Conservation (phyloP, 495 filamentous ascomycete species). For the Xylona heveae region DNA sequence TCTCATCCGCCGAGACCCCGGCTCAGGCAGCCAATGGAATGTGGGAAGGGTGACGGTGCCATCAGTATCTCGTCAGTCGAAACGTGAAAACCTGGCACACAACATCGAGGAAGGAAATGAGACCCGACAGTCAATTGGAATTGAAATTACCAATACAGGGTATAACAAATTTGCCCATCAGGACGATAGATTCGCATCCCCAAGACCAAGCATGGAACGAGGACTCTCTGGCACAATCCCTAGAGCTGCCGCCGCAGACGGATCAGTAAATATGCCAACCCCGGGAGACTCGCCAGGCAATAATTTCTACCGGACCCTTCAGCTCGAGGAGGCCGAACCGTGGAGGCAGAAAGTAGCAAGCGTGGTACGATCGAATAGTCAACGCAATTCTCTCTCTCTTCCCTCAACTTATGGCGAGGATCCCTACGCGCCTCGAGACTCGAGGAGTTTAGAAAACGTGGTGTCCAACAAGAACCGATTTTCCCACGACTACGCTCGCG, state of each 20-base stretch:
- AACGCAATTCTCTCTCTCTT: too few species aligned
- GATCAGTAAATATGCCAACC: too few species aligned
- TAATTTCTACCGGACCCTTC: too few species aligned
- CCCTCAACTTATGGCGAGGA: too few species aligned
- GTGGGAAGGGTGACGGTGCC: slow-evolving; percentile 47
- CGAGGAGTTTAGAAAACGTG: too few species aligned
- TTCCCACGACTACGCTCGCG: too few species aligned
- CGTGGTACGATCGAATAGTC: too few species aligned
- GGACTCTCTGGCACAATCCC: slow-evolving; percentile 22
- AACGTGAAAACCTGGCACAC: not conserved
- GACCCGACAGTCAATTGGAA: slow-evolving; percentile 21
- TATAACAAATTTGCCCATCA: slow-evolving; percentile 34
- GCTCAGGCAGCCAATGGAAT: slow-evolving; percentile 70
- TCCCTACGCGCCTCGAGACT: too few species aligned
- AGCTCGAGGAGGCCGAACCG: too few species aligned
- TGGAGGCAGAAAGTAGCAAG: too few species aligned
- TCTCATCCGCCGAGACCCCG: slow-evolving; percentile 71
- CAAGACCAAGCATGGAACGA: slow-evolving; percentile 8
- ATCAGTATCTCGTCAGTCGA: slow-evolving; percentile 9
- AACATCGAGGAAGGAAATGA: slow-evolving; percentile 8
- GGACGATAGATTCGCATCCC: not conserved
- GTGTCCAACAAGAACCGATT: too few species aligned
- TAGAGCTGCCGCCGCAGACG: slow-evolving; percentile 24
- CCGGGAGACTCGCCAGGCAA: too few species aligned
- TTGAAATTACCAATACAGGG: slow-evolving; percentile 40